These are phyloP conservation scores for Coleophoma eucalyptorum DNA, from an alignment of 2,329 filamentous ascomycete genomes.

Conservation along the genomic window DNA sequence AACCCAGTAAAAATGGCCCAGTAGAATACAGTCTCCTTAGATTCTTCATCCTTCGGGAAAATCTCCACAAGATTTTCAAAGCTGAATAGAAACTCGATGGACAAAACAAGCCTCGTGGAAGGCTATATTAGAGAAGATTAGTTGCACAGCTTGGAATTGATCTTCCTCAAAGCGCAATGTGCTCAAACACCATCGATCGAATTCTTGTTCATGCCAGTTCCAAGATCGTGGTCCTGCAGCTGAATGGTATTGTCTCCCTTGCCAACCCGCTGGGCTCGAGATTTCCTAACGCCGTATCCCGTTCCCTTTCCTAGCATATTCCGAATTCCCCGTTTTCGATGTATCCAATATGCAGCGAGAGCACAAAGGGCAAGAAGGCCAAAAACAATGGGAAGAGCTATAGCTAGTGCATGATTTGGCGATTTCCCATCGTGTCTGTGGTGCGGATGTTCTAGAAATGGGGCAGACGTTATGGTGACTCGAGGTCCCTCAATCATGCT, in stretches of 20 bases:
- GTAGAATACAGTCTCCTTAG: too few relatives aligned
- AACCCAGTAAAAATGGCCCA: too few relatives aligned
- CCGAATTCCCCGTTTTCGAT: conserved; percentile 23
- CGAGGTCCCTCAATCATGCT: conserved; percentile 16
- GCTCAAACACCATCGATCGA: too few relatives aligned
- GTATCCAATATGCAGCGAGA: conserved; percentile 17
- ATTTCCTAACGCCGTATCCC: conserved; percentile 24
- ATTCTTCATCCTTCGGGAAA: too few relatives aligned
- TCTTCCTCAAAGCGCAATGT: too few relatives aligned
- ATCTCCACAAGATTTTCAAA: too few relatives aligned
- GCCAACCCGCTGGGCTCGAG: conserved; percentile 21
- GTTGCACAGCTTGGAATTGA: too few relatives aligned
- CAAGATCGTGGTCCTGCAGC: conserved; percentile 16
- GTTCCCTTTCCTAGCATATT: conserved; percentile 24
- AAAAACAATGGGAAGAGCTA: conserved; percentile 22
- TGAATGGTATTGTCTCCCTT: conserved; percentile 17
- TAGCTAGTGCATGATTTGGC: conserved; percentile 20
- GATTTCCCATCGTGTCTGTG: conserved; percentile 14
- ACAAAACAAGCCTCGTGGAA: too few relatives aligned
- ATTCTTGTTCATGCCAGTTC: background rate
- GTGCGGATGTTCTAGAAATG: conserved; percentile 12
- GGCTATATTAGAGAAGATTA: too few relatives aligned
- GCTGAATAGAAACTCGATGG: too few relatives aligned
- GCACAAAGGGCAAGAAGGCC: conserved; percentile 15
- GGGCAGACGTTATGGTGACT: conserved; percentile 17